Evolutionary conservation across 2,329 filamentous ascomycete species (phyloP).

Genomic region (Scleromitrula shiraiana): DNA sequence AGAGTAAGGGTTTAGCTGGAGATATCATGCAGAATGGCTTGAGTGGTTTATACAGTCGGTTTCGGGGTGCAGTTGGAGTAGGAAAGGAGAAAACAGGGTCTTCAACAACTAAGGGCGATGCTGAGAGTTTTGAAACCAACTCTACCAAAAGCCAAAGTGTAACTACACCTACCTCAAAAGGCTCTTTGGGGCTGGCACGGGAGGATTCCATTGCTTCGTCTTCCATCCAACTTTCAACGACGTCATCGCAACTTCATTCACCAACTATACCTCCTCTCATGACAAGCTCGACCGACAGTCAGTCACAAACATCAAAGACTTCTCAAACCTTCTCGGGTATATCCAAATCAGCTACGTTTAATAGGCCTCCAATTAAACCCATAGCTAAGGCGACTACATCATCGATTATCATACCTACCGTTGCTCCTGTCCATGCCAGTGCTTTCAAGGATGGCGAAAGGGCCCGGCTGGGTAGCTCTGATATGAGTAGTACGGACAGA

Average conservation of each 20-base stretch:
- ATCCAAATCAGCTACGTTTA: slow-evolving; percentile 24
- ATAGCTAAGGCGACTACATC: slow-evolving; percentile 28
- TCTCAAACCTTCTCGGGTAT: slow-evolving; percentile 24
- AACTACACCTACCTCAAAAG: slow-evolving; percentile 35
- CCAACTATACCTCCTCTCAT: slow-evolving; percentile 26
- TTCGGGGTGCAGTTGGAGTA: slow-evolving; percentile 74
- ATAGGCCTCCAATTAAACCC: slow-evolving; percentile 24
- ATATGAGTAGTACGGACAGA: slow-evolving; percentile 3
- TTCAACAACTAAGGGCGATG: slow-evolving; percentile 32
- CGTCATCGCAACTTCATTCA: slow-evolving; percentile 28
- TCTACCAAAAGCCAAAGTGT: slow-evolving; percentile 37
- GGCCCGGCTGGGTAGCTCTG: slow-evolving; percentile 29
- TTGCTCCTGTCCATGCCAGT: slow-evolving; percentile 43
- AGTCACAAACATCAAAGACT: slow-evolving; percentile 27
- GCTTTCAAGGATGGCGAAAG: slow-evolving; percentile 42
- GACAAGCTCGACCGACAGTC: slow-evolving; percentile 23
- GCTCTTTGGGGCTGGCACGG: slow-evolving; percentile 34
- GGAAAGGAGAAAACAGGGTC: slow-evolving; percentile 44
- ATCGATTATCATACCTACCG: slow-evolving; percentile 31
- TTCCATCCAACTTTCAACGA: slow-evolving; percentile 21
- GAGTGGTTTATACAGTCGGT: slow-evolving; percentile 79
- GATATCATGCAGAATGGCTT: slow-evolving; percentile 79
- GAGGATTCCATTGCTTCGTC: slow-evolving; percentile 35
- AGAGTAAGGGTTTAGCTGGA: slow-evolving; percentile 61
- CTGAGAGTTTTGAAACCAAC: slow-evolving; percentile 36